Percentiles rank a stretch among this genome's conserved stretches.
Evolutionary conservation across 2,329 filamentous ascomycete genomes (phyloP).

Genomic region (Fonsecaea erecta): DNA sequence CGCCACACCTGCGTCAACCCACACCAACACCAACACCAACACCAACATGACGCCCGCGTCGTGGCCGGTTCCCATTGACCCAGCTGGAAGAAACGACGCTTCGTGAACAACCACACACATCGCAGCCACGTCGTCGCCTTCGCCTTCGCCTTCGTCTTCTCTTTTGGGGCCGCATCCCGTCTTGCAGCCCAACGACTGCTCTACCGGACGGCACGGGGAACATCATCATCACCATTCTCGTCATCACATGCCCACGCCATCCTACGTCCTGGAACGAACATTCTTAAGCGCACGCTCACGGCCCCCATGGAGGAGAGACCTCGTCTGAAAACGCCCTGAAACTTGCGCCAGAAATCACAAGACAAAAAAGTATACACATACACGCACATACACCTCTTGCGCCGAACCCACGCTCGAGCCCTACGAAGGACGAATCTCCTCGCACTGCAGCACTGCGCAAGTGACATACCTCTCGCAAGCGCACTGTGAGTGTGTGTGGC

Average conservation of each 20-base stretch:
- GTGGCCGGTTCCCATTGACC: conserved; percentile 22
- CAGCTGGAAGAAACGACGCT: background rate
- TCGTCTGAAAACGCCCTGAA: background rate
- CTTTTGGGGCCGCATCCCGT: conserved; percentile 1
- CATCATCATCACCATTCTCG: too few relatives aligned
- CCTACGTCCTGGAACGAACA: too few relatives aligned
- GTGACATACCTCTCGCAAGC: background rate
- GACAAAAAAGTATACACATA: background rate
- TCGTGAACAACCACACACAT: conserved; percentile 21
- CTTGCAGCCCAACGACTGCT: conserved; percentile 19
- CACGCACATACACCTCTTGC: background rate
- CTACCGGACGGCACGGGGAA: background rate
- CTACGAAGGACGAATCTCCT: background rate
- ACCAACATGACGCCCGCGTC: conserved; percentile 21
- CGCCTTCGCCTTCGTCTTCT: too few relatives aligned
- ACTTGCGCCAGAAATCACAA: background rate
- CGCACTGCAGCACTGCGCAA: background rate
- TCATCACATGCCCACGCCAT: background rate
- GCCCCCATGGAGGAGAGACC: background rate
- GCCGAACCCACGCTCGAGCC: background rate
- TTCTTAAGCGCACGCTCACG: background rate
- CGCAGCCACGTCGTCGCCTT: conserved; percentile 16
- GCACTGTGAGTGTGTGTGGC: background rate
- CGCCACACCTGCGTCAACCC: conserved; percentile 11
- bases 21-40: background rate